These are phyloP conservation scores for Saccharata proteae DNA, from an alignment of 2,329 filamentous ascomycete genomes.

Conservation along the genomic window DNA sequence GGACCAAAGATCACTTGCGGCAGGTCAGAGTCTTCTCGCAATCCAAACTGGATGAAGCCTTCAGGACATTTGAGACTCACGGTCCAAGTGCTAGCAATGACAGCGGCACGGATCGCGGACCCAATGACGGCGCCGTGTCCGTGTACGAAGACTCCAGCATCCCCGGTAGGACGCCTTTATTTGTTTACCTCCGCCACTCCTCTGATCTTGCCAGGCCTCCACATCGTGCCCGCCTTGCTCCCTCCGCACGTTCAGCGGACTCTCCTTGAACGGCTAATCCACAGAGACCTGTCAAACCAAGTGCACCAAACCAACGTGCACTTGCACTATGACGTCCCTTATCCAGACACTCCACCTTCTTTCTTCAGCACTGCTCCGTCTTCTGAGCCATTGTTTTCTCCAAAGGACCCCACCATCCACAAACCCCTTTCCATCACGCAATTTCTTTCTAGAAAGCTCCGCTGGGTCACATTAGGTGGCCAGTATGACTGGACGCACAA, in stretches of 20 bases:
- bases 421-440: constrained; percentile 57
- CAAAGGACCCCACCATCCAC: constrained; percentile 64
- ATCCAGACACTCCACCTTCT: constrained; percentile 34
- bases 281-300: constrained; percentile 62
- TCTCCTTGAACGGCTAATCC: constrained; percentile 62
- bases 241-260: constrained; percentile 54
- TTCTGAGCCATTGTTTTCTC: constrained; percentile 22
- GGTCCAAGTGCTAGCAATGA: constrained; percentile 14
- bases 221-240: constrained; percentile 64
- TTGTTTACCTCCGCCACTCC: not conserved
- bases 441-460: constrained; percentile 66
- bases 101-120: constrained; percentile 2
- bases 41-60: not conserved
- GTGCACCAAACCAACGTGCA: constrained; percentile 83
- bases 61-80: constrained; percentile 6
- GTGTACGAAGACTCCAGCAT: constrained; percentile 55
- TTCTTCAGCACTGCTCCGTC: constrained; percentile 35
- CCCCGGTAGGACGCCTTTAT: constrained; percentile 43
- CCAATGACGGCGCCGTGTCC: constrained; percentile 8
- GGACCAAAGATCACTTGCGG: constrained; percentile 30
- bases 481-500: constrained; percentile 96
- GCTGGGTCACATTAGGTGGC: constrained; percentile 89
- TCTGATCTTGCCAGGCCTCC: constrained; percentile 48
- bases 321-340: constrained; percentile 62
- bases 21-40: constrained; percentile 1